These are phyloP conservation scores for Phytophthora citricola DNA, from an alignment of 352 stramenopile species.

Conservation along the genomic window DNA sequence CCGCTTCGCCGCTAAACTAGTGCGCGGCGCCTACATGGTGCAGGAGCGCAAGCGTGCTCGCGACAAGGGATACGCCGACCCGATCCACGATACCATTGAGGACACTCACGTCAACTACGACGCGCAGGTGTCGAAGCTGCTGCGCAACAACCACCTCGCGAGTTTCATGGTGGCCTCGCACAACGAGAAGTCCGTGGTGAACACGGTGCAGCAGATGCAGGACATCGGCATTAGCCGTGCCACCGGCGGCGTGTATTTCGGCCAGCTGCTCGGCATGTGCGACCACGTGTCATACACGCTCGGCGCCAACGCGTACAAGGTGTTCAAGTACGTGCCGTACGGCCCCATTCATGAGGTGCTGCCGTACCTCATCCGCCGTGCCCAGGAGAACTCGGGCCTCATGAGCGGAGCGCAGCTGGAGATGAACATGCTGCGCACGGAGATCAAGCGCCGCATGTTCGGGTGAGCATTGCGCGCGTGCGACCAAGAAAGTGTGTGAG, in stretches of 20 bases:
- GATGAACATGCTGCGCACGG: conserved; percentile 69
- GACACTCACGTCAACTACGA: conserved; percentile 96
- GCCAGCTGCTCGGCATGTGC: conserved; percentile 97
- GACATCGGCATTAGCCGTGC: conserved; percentile 84
- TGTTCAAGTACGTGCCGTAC: conserved; percentile 99
- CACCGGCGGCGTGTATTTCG: conserved; percentile 93
- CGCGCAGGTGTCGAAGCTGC: conserved; percentile 87
- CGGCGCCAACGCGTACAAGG: conserved; percentile 91
- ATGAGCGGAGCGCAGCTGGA: conserved; percentile 87
- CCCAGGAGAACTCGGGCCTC: conserved; percentile 96
- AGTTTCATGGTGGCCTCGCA: conserved; percentile 99
- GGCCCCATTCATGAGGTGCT: conserved; percentile 96
- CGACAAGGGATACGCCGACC: conserved; percentile 82
- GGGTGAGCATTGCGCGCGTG: conserved; percentile 17
- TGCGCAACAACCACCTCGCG: conserved; percentile 86
- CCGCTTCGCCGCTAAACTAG: conserved; percentile 97
- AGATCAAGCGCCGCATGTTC: conserved; percentile 70
- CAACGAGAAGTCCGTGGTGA: conserved; percentile 95
- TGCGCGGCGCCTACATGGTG: conserved; percentile 99
- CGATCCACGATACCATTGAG: conserved; percentile 95
- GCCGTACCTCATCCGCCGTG: conserved; percentile 97
- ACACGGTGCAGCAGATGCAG: conserved; percentile 93
- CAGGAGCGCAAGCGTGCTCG: conserved; percentile 92
- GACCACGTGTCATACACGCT: conserved; percentile 98
- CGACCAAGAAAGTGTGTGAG: conserved; percentile 16